These are phyloP conservation scores for Diaporthe humulicola DNA, from an alignment of 2,329 filamentous ascomycete genomes.

Conservation along the genomic window DNA sequence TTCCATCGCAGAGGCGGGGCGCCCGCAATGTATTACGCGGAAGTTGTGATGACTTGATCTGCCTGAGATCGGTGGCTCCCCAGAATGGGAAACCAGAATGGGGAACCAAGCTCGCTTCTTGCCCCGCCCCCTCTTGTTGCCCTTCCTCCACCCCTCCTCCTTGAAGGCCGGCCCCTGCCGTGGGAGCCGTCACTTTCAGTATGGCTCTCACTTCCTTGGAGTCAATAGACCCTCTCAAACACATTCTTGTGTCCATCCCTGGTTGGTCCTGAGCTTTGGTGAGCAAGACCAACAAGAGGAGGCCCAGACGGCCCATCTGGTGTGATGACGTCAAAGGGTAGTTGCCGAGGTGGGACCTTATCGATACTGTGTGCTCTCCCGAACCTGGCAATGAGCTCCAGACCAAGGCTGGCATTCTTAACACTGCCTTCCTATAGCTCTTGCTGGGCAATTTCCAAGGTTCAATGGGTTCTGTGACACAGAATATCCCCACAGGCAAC, in stretches of 20 bases:
- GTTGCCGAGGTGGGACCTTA: slow-evolving; percentile 26
- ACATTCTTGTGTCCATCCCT: neutral
- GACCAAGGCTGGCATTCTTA: slow-evolving; percentile 11
- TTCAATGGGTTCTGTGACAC: neutral
- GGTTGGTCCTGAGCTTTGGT: neutral
- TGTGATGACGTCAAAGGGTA: slow-evolving; percentile 21
- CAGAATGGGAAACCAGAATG: neutral
- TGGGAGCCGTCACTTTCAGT: neutral
- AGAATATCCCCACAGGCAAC: neutral
- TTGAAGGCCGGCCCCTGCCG: neutral
- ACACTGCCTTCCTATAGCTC: slow-evolving; percentile 4
- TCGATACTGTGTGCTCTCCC: slow-evolving; percentile 6
- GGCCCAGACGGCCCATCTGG: neutral
- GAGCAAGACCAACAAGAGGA: neutral
- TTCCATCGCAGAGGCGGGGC: slow-evolving; percentile 3
- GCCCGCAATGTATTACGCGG: neutral
- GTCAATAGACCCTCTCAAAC: neutral
- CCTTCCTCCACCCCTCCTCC: neutral
- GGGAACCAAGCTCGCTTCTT: neutral
- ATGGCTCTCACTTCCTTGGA: neutral
- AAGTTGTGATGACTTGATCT: neutral
- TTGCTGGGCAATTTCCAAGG: neutral
- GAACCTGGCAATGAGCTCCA: slow-evolving; percentile 4
- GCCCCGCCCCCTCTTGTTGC: slow-evolving; percentile 6
- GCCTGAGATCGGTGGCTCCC: neutral